A percentile compares a stretch with the other conserved stretches of the same genome.
phyloP scores from a whole-genome alignment of 148 eudicot species.

The Dianthus caryophyllus region DNA sequence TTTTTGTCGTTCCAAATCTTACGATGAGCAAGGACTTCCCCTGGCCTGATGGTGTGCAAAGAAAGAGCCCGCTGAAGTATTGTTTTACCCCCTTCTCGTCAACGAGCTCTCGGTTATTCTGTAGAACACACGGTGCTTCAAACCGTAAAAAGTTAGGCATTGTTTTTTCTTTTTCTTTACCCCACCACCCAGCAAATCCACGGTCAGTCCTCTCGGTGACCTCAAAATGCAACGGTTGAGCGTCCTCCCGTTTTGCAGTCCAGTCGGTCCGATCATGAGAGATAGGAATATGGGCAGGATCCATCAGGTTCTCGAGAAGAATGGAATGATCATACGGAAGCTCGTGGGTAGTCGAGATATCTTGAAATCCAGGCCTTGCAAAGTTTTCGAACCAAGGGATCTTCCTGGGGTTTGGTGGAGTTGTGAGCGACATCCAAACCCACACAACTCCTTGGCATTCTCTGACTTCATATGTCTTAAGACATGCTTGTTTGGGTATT shows the following conservation, averaged over 20 bases:
- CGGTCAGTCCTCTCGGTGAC: slow-evolving; percentile 74
- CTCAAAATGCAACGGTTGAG: slow-evolving; percentile 61
- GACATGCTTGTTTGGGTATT: slow-evolving; percentile 85
- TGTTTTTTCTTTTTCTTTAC: slow-evolving; percentile 51
- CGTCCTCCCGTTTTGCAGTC: slow-evolving; percentile 92
- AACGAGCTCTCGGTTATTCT: slow-evolving; percentile 68
- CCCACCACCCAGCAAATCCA: slow-evolving; percentile 96
- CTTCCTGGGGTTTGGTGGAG: slow-evolving; percentile 59
- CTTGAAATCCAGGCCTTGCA: slow-evolving; percentile 69
- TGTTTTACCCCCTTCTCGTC: slow-evolving; percentile 58
- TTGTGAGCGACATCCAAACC: slow-evolving; percentile 91
- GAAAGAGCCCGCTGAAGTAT: slow-evolving; percentile 75
- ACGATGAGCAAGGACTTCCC: slow-evolving; percentile 94
- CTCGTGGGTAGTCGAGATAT: slow-evolving; percentile 75
- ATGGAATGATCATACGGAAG: slow-evolving; percentile 98
- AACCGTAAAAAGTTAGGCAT: slow-evolving; percentile 62
- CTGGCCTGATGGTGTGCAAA: slow-evolving; percentile 86
- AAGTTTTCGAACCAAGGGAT: slow-evolving; percentile 92
- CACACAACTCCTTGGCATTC: slow-evolving; percentile 95
- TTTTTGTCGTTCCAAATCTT: slow-evolving; percentile 68
- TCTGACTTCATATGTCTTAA: slow-evolving; percentile 56
- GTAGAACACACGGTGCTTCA: slow-evolving; percentile 86
- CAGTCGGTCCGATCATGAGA: slow-evolving; percentile 94
- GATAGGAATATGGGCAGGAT: slow-evolving; percentile 92
- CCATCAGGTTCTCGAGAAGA: slow-evolving; percentile 96